phyloP scores from a whole-genome alignment of 495 filamentous ascomycete species.

The Podospora pseudoanserina region DNA sequence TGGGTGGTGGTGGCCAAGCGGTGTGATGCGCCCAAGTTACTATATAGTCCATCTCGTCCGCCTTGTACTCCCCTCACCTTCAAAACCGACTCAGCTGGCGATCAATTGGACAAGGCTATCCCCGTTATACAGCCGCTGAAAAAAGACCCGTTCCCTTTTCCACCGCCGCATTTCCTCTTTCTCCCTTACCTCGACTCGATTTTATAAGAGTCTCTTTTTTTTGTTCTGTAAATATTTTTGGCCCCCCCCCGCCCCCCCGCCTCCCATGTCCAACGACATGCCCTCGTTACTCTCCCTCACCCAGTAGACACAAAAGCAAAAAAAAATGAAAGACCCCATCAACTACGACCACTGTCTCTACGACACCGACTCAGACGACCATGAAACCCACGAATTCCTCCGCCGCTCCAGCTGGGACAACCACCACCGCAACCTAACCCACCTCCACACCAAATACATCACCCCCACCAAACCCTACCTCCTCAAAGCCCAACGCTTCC shows the following conservation, averaged over 20 bases:
- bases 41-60: not conserved
- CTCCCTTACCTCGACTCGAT: not conserved
- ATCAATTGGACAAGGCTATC: not conserved
- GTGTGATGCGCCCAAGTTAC: not conserved
- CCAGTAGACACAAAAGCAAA: not conserved
- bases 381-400: not conserved
- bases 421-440: not conserved
- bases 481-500: not conserved
- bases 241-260: too few species aligned
- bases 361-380: not conserved
- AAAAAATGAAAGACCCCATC: not conserved
- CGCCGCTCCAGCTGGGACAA: not conserved
- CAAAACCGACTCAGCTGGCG: not conserved
- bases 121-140: not conserved
- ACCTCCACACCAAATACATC: not conserved
- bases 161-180: not conserved
- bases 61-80: not conserved
- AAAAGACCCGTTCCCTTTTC: not conserved
- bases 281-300: not conserved
- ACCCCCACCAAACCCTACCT: not conserved
- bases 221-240: not conserved
- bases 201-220: not conserved
- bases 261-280: not conserved
- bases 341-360: not conserved
- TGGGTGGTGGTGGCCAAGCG: too few species aligned